These are phyloP conservation scores for Fusarium vanettenii DNA, from an alignment of 2,329 filamentous ascomycete species.

Conservation along the genomic window DNA sequence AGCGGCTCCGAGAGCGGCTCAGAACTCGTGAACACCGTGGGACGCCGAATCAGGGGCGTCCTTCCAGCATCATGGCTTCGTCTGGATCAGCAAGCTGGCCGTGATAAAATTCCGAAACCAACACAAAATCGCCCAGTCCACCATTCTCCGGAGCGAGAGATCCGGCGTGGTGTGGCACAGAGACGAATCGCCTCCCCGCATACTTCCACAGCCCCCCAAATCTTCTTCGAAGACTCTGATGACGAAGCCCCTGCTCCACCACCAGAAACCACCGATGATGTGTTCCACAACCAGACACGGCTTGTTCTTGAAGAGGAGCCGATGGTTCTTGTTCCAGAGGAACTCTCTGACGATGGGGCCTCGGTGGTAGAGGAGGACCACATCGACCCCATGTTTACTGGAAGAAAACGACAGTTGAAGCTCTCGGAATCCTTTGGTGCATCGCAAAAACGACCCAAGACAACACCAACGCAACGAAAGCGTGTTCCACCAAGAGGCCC, in stretches of 20 bases:
- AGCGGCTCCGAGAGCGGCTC: conserved; percentile 55
- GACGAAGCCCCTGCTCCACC: conserved; percentile 47
- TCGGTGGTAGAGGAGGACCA: conserved; percentile 62
- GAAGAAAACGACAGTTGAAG: conserved; percentile 54
- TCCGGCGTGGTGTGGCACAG: conserved; percentile 63
- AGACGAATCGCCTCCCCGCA: conserved; percentile 50
- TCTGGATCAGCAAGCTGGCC: conserved; percentile 62
- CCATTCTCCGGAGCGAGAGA: conserved; percentile 52
- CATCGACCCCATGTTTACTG: conserved; percentile 63
- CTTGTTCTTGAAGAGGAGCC: conserved; percentile 32
- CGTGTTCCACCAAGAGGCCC: conserved; percentile 20
- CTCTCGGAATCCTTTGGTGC: conserved; percentile 40
- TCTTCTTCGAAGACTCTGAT: conserved; percentile 62
- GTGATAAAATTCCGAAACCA: conserved; percentile 46
- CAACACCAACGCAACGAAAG: conserved; percentile 34
- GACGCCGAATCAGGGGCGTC: conserved; percentile 67
- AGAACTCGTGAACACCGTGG: conserved; percentile 54
- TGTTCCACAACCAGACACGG: conserved; percentile 43
- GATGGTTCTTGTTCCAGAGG: conserved; percentile 7
- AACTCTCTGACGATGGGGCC: conserved; percentile 46
- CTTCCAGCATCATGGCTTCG: conserved; percentile 76
- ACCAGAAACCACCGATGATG: conserved; percentile 36
- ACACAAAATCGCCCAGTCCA: conserved; percentile 43
- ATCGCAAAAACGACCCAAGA: conserved; percentile 43
- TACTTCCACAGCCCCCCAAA: conserved; percentile 42